A percentile compares a stretch with the other conserved stretches of the same genome.
phyloP scores from a whole-genome alignment of 768 basidiomycete species.

The Phanerodontia chrysosporium region DNA sequence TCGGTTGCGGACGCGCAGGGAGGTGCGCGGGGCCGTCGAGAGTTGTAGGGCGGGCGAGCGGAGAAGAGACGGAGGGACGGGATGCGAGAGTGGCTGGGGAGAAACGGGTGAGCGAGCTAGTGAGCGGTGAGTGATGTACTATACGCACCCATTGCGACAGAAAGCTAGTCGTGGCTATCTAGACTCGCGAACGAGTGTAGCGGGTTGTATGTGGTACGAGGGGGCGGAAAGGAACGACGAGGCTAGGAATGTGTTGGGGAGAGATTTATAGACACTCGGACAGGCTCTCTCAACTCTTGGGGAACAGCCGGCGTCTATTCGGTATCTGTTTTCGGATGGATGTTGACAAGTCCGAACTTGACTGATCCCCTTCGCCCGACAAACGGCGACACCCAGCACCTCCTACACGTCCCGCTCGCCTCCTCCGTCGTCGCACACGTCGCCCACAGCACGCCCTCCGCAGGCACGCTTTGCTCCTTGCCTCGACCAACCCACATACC shows the following conservation, averaged over 20 bases:
- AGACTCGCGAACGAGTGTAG: neutral
- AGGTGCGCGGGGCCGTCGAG: slow-evolving; percentile 29
- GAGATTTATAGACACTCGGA: slow-evolving; percentile 2
- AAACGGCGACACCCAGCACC: neutral
- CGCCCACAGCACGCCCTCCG: too few relatives aligned
- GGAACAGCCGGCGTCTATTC: neutral
- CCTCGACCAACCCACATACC: too few relatives aligned
- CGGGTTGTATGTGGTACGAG: slow-evolving; percentile 1
- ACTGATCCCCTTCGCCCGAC: slow-evolving; percentile 1
- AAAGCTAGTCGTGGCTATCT: neutral
- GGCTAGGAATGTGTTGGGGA: slow-evolving; percentile 2
- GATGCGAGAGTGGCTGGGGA: slow-evolving; percentile 5
- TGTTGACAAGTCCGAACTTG: neutral
- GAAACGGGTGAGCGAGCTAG: neutral
- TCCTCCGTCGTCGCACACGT: neutral
- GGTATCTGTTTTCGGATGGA: neutral
- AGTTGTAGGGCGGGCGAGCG: slow-evolving; percentile 43
- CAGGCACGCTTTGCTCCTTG: too few relatives aligned
- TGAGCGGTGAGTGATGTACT: neutral
- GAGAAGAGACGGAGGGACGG: slow-evolving; percentile 49
- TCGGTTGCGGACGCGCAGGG: slow-evolving; percentile 31
- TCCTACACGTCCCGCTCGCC: neutral
- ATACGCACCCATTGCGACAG: slow-evolving; percentile 8
- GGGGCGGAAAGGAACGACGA: neutral
- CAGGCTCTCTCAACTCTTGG: neutral